Percentiles rank a stretch among this genome's conserved stretches.
Evolutionary conservation across 1,284 basidiomycete genomes (phyloP).

Genomic region (Ganoderma sinense): DNA sequence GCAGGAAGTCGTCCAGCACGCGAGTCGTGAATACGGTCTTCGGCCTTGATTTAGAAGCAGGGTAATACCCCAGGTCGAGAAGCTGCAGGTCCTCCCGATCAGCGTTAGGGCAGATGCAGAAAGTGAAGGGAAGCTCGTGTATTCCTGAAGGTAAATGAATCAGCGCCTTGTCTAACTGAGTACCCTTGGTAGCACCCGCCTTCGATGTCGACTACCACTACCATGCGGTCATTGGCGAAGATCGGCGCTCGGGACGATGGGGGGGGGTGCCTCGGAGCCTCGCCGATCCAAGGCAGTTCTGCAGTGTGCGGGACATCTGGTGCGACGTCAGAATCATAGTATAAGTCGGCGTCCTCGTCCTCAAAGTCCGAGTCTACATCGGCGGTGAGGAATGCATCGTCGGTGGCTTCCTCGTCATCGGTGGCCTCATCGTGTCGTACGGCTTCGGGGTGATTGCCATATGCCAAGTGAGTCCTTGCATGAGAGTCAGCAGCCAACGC

Average conservation of each 20-base stretch:
- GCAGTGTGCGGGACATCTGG: not conserved
- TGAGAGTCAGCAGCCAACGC: no score
- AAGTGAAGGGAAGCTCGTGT: slow-evolving; percentile 10
- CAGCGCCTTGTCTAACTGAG: no score
- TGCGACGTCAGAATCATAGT: no score
- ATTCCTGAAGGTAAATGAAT: not conserved
- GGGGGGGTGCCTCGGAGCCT: no score
- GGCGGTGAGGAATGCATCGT: not conserved
- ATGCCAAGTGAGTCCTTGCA: no score
- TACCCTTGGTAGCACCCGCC: slow-evolving; percentile 5
- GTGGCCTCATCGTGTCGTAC: no score
- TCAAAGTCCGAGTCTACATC: not conserved
- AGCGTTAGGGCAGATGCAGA: not conserved
- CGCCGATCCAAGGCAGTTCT: not conserved
- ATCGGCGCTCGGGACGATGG: not conserved
- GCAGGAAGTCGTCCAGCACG: slow-evolving; percentile 19
- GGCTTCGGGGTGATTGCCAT: no score
- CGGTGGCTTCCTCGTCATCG: not conserved
- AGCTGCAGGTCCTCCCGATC: slow-evolving; percentile 8
- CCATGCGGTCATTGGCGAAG: not conserved
- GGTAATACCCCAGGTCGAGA: slow-evolving; percentile 5
- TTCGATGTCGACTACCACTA: slow-evolving; percentile 16
- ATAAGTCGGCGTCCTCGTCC: not conserved
- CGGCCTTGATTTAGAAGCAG: not conserved
- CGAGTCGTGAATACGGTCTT: slow-evolving; percentile 22